These are phyloP conservation scores for Acorus gramineus DNA, from an alignment of 106 monocot species.

Conservation along the genomic window DNA sequence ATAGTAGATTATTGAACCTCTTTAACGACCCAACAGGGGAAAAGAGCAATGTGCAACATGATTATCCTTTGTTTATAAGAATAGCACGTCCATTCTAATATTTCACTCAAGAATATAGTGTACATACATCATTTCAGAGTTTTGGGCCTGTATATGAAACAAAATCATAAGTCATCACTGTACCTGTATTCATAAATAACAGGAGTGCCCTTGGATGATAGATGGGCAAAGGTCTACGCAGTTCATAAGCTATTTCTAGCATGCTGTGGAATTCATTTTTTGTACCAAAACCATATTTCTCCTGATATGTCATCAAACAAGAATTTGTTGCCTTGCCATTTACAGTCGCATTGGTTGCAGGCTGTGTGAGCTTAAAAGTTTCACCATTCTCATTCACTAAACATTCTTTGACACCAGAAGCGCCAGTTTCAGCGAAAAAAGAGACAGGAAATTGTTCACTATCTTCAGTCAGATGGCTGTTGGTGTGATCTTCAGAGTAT, in stretches of 20 bases:
- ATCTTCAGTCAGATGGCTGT: neutral
- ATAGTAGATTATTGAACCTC: no score
- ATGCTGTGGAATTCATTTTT: constrained; percentile 19
- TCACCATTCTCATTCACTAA: constrained; percentile 3
- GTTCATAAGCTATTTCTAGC: constrained; percentile 35
- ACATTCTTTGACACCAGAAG: constrained; percentile 5
- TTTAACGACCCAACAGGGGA: no score
- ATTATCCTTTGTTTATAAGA: no score
- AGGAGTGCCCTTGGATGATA: constrained; percentile 77
- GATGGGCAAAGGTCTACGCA: constrained; percentile 29
- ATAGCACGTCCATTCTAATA: no score
- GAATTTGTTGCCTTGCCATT: constrained; percentile 3
- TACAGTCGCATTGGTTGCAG: neutral
- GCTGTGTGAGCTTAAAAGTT: no score
- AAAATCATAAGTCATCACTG: neutral
- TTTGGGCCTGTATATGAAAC: no score
- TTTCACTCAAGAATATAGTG: no score
- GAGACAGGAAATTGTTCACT: constrained; percentile 11
- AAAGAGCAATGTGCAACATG: no score
- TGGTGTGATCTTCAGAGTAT: constrained; percentile 5
- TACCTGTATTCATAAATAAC: constrained; percentile 77
- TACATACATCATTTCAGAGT: no score
- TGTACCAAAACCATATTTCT: constrained; percentile 11
- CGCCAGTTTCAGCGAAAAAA: constrained; percentile 10
- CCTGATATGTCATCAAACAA: constrained; percentile 4